Evolutionary conservation across 192 early-diverging fungal species (phyloP).

Genomic region (Jimgerdemannia flammicorona): DNA sequence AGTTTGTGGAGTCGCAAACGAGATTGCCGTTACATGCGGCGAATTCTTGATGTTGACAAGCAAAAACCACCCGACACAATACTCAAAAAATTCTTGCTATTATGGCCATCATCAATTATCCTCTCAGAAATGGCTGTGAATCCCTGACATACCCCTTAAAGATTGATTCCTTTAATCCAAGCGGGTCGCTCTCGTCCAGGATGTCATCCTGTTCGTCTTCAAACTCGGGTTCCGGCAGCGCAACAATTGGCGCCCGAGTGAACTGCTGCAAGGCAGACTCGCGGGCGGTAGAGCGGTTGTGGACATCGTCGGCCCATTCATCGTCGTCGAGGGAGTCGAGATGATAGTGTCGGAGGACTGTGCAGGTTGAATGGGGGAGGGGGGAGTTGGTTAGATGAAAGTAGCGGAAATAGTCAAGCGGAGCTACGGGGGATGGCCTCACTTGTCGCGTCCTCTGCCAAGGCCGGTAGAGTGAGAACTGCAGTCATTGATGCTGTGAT

Average conservation of each 20-base stretch:
- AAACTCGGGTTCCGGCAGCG: constrained; percentile 5
- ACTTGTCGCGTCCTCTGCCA: neutral
- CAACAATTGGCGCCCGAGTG: constrained; percentile 11
- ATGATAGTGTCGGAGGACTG: constrained; percentile 49
- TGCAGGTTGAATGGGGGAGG: neutral
- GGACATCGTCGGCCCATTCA: constrained; percentile 41
- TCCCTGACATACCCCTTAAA: constrained; percentile 18
- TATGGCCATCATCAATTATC: no score
- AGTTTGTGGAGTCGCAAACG: constrained; percentile 3
- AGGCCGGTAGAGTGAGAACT: neutral
- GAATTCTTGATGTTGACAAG: no score
- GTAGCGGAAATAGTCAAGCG: neutral
- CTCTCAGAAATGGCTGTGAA: no score
- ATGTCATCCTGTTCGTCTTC: constrained; percentile 29
- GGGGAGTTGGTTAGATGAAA: neutral
- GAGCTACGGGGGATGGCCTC: neutral
- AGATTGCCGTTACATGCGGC: neutral
- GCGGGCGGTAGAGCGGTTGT: constrained; percentile 15
- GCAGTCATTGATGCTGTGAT: neutral
- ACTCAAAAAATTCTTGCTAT: no score
- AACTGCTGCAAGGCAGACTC: constrained; percentile 27
- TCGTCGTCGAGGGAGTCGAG: constrained; percentile 45
- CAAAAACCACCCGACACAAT: no score
- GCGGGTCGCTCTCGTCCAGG: constrained; percentile 41
- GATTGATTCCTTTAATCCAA: constrained; percentile 39